These are phyloP conservation scores for Alternaria triticimaculans DNA, from an alignment of 2,329 filamentous ascomycete species.

Conservation along the genomic window DNA sequence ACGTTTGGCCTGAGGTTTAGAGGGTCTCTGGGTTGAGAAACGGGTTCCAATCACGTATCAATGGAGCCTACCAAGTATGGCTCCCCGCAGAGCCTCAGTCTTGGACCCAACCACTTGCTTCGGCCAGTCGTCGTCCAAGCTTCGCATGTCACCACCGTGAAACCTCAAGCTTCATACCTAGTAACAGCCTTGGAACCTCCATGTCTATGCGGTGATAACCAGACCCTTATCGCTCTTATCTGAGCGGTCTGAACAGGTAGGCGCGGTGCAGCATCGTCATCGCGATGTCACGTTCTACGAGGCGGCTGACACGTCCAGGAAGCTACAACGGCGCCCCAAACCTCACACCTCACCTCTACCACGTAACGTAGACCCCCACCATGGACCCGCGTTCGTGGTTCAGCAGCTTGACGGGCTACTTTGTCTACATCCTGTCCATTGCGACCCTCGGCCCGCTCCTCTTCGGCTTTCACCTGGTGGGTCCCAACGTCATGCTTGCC, in stretches of 20 bases:
- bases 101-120: neutral
- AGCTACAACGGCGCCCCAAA: neutral
- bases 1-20: neutral
- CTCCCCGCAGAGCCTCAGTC: slow-evolving; percentile 13
- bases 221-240: neutral
- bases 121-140: neutral
- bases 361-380: slow-evolving; percentile 20
- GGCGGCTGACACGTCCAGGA: slow-evolving; percentile 9
- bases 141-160: neutral
- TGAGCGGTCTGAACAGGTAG: slow-evolving; percentile 11
- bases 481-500: slow-evolving; percentile 10
- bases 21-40: neutral
- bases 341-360: slow-evolving; percentile 2
- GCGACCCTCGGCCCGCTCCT: slow-evolving; percentile 87
- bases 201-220: neutral
- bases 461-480: slow-evolving; percentile 91
- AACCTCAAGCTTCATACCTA: neutral
- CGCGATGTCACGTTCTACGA: slow-evolving; percentile 10
- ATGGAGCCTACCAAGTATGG: neutral
- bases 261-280: slow-evolving; percentile 17
- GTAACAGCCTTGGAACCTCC: neutral
- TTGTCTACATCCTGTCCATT: slow-evolving; percentile 76
- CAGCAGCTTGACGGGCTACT: slow-evolving; percentile 71
- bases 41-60: neutral
- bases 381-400: slow-evolving; percentile 51